These are phyloP conservation scores for Curvularia eragrostidis DNA, from an alignment of 2,329 filamentous ascomycete species.

Conservation along the genomic window DNA sequence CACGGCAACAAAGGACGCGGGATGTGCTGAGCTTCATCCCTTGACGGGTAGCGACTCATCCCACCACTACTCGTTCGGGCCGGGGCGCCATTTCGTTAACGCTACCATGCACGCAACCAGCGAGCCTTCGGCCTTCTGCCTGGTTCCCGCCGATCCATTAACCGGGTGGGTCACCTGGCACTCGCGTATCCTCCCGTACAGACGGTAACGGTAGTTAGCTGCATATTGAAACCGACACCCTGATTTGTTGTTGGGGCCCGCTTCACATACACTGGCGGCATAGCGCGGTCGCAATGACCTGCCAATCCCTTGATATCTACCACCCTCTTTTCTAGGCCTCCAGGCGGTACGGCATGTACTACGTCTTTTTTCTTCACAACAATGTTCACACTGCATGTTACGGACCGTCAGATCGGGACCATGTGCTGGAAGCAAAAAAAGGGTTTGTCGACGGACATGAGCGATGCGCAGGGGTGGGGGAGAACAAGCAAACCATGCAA, in stretches of 20 bases:
- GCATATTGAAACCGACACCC: slow-evolving; percentile 17
- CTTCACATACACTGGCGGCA: slow-evolving; percentile 25
- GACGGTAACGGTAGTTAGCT: slow-evolving; percentile 34
- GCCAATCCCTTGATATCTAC: slow-evolving; percentile 26
- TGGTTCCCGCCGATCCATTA: slow-evolving; percentile 34
- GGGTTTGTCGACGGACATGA: slow-evolving; percentile 33
- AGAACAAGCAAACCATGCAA: slow-evolving; percentile 10
- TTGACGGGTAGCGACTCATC: slow-evolving; percentile 18
- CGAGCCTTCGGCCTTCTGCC: slow-evolving; percentile 21
- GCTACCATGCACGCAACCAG: slow-evolving; percentile 27
- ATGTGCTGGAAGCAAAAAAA: slow-evolving; percentile 21
- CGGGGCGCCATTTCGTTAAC: slow-evolving; percentile 31
- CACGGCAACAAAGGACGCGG: slow-evolving; percentile 26
- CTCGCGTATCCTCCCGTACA: slow-evolving; percentile 33
- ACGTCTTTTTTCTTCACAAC: slow-evolving; percentile 21
- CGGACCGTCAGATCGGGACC: slow-evolving; percentile 11
- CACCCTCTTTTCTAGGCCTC: slow-evolving; percentile 6
- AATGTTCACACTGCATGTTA: slow-evolving; percentile 17
- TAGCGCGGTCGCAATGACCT: slow-evolving; percentile 13
- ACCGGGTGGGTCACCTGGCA: slow-evolving; percentile 34
- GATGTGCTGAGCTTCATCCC: slow-evolving; percentile 24
- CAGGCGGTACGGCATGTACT: slow-evolving; percentile 16
- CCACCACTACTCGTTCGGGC: slow-evolving; percentile 27
- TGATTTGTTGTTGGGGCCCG: slow-evolving; percentile 33
- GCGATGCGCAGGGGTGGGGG: slow-evolving; percentile 22